Base-by-base conservation (phyloP, 1,284 basidiomycete species). In the Golubevia sp. region DNA sequence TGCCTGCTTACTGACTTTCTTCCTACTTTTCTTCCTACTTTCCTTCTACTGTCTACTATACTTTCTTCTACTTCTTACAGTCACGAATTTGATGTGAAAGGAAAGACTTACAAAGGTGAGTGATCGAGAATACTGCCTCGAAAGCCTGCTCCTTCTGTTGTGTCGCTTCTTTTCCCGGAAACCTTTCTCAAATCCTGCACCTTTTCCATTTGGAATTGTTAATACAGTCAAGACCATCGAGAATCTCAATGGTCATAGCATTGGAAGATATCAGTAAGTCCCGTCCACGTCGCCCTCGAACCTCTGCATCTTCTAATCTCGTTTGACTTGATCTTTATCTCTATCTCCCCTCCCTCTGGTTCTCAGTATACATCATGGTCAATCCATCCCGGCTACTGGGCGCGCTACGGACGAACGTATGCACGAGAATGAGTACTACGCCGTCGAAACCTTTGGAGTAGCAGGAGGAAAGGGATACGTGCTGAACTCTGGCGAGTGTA, bases 401-500 rank as follows among this genome's bases (percentile, higher is more conserved):
- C n/a, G n/a, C n/a, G n/a, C 72, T 73, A 69, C 78, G 78, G 27
- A 64, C 74, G 56, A 63, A 77, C 38, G 66, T 70, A 83, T 83
- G 80, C 79, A 81, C 62, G 80, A 83, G 63, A 79, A 79, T 61
- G 80, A 83, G 63, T 74, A 75, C 72, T 83, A 76, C 62, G 80
- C 80, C 27, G 82, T 83, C 65, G 80, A 83, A 69, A 83, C 80
- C 3, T 83, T 83, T 71, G 80, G 80, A 52, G n/a, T n/a, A n/a
- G 73, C 76, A 2, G 82, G 79, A 2, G 80, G 80, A 56, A 67
- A 73, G 2, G 80, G 80, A 24, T 77, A 76, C 62, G 80, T 70
- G 55, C 77, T 94, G 88, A 76, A 83, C 62, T 62, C 63, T 55
- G 97, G 95, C 23, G 95, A 95, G 51, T 92, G 91, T 78, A 97